Evolutionary conservation across 805 yeast genomes (phyloP).

Genomic region (Teunomyces aglyptinius): DNA sequence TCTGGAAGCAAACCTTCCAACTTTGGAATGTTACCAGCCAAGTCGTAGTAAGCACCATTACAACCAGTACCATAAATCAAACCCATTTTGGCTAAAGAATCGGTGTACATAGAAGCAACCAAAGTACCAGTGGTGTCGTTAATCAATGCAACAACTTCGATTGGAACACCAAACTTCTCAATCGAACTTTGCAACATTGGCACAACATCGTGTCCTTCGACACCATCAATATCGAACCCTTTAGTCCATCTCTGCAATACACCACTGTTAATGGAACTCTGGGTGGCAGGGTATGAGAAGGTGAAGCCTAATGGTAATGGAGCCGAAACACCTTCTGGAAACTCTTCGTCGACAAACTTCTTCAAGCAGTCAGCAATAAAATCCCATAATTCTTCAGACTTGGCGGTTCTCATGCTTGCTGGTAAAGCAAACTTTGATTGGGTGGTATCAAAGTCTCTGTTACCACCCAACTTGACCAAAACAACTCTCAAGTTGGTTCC

Average conservation of each 20-base stretch:
- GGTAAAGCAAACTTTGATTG: constrained; percentile 88
- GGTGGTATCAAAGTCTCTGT: constrained; percentile 77
- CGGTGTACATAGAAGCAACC: constrained; percentile 92
- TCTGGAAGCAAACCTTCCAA: constrained; percentile 64
- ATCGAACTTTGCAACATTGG: constrained; percentile 84
- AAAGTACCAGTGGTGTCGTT: constrained; percentile 97
- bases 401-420: constrained; percentile 70
- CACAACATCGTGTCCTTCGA: constrained; percentile 92
- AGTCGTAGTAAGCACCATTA: constrained; percentile 94
- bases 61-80: constrained; percentile 96
- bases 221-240: constrained; percentile 91
- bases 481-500: constrained; percentile 96
- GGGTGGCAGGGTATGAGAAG: constrained; percentile 87
- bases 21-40: constrained; percentile 71
- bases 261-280: constrained; percentile 80
- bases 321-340: constrained; percentile 62
- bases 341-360: constrained; percentile 62
- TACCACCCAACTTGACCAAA: constrained; percentile 78
- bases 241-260: constrained; percentile 94
- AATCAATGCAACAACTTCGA: constrained; percentile 85
- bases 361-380: constrained; percentile 83
- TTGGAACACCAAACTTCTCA: constrained; percentile 63
- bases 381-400: constrained; percentile 72
- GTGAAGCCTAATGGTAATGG: constrained; percentile 80
- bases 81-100: constrained; percentile 88